These are phyloP conservation scores for Trichoderma lentiforme DNA, from an alignment of 2,329 filamentous ascomycete genomes.

Conservation along the genomic window DNA sequence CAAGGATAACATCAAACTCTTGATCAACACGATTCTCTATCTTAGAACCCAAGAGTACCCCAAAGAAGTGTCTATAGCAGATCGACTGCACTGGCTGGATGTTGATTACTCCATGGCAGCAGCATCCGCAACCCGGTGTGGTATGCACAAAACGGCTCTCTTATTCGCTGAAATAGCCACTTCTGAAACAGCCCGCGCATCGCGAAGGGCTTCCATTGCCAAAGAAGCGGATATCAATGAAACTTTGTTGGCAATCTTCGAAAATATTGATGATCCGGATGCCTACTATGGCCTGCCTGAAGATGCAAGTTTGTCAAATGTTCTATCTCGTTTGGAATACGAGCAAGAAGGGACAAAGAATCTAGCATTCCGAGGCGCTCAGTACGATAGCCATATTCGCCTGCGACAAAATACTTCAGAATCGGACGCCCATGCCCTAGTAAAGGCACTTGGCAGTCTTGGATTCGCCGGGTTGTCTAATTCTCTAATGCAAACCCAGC, in stretches of 20 bases:
- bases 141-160: conserved; percentile 83
- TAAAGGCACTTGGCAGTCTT: conserved; percentile 73
- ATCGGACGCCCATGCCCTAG: conserved; percentile 64
- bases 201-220: conserved; percentile 63
- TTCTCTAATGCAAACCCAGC: conserved; percentile 68
- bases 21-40: conserved; percentile 80
- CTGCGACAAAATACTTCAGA: conserved; percentile 52
- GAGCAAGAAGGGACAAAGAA: conserved; percentile 85
- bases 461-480: conserved; percentile 85
- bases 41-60: conserved; percentile 76
- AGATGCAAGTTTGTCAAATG: conserved; percentile 69
- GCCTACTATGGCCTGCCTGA: conserved; percentile 90
- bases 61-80: conserved; percentile 72
- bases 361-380: conserved; percentile 84
- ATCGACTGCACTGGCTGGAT: conserved; percentile 81
- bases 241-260: conserved; percentile 77
- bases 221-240: conserved; percentile 58
- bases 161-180: conserved; percentile 74
- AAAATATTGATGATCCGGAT: conserved; percentile 92
- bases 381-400: conserved; percentile 81
- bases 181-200: conserved; percentile 53
- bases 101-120: conserved; percentile 71
- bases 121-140: conserved; percentile 69
- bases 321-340: conserved; percentile 81
- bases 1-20: conserved; percentile 63